Percentiles rank a stretch among this genome's conserved stretches.
These are phyloP conservation scores for Teunomyces lycoperdinae DNA, from an alignment of 805 yeast species.

Conservation along the genomic window DNA sequence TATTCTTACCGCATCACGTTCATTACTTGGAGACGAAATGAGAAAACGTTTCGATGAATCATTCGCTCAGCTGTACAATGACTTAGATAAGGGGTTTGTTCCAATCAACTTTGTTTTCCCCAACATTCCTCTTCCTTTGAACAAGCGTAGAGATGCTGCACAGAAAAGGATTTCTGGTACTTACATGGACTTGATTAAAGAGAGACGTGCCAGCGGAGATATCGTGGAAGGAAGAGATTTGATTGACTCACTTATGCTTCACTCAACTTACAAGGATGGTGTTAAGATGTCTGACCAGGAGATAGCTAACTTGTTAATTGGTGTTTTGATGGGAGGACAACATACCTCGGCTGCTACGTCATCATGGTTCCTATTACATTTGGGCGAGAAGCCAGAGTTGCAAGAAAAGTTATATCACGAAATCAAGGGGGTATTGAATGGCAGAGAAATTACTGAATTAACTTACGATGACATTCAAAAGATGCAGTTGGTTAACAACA, in stretches of 20 bases:
- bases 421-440: slow-evolving; percentile 58
- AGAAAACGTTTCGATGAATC: slow-evolving; percentile 75
- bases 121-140: slow-evolving; percentile 80
- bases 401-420: slow-evolving; percentile 80
- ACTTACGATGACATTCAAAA: slow-evolving; percentile 79
- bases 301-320: slow-evolving; percentile 89
- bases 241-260: slow-evolving; percentile 79
- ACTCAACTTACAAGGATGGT: slow-evolving; percentile 88
- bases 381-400: slow-evolving; percentile 80
- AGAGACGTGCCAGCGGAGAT: slow-evolving; percentile 73
- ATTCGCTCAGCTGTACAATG: slow-evolving; percentile 82
- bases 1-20: slow-evolving; percentile 90
- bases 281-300: slow-evolving; percentile 90
- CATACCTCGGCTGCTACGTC: slow-evolving; percentile 96
- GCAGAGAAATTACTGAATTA: slow-evolving; percentile 47
- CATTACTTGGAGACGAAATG: slow-evolving; percentile 87
- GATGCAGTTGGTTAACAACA: slow-evolving; percentile 76
- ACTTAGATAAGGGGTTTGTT: slow-evolving; percentile 93
- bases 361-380: slow-evolving; percentile 88
- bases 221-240: slow-evolving; percentile 69
- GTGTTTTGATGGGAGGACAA: slow-evolving; percentile 98
- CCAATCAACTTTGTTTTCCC: slow-evolving; percentile 96
- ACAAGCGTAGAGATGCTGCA: slow-evolving; percentile 80
- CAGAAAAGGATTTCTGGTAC: slow-evolving; percentile 76
- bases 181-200: slow-evolving; percentile 71